Evolutionary conservation across 805 yeast genomes (phyloP).

Genomic region (Ogataea trehaloabstinens): DNA sequence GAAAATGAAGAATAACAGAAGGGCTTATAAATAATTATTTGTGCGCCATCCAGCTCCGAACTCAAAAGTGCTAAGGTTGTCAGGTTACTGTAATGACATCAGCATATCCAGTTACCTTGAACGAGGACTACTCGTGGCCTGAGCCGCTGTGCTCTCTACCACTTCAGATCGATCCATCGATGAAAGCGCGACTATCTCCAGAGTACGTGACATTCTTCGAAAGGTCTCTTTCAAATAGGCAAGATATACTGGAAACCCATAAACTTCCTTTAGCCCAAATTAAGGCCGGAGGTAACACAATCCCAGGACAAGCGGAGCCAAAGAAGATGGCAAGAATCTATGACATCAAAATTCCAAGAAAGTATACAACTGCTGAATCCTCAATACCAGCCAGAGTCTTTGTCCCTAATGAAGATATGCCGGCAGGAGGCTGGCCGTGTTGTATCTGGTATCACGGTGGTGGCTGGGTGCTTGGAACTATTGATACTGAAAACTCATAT

Average conservation of each 20-base stretch:
- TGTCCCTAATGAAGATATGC: constrained; percentile 26
- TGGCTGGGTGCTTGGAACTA: constrained; percentile 34
- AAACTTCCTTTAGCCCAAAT: constrained; percentile 23
- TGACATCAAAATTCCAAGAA: constrained; percentile 26
- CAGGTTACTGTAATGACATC: constrained; percentile 5
- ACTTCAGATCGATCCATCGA: constrained; percentile 25
- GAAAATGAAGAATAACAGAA: background rate
- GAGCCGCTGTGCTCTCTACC: constrained; percentile 30
- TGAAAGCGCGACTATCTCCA: constrained; percentile 21
- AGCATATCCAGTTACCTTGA: constrained; percentile 14
- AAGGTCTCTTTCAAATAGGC: constrained; percentile 19
- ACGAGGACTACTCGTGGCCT: constrained; percentile 31
- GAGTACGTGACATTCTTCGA: constrained; percentile 23
- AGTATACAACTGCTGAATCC: constrained; percentile 25
- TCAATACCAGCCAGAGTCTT: constrained; percentile 28
- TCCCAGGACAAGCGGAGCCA: constrained; percentile 29
- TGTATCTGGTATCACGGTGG: constrained; percentile 35
- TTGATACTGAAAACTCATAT: constrained; percentile 36
- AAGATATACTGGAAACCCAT: constrained; percentile 23
- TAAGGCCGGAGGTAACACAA: constrained; percentile 22
- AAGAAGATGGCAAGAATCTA: constrained; percentile 19
- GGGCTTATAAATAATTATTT: background rate
- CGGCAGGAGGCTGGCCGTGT: constrained; percentile 28
- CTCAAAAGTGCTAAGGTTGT: background rate
- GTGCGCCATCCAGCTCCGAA: background rate